These are phyloP conservation scores for Nelumbo lutea DNA, from an alignment of 164 flowering plant genomes.

Conservation along the genomic window DNA sequence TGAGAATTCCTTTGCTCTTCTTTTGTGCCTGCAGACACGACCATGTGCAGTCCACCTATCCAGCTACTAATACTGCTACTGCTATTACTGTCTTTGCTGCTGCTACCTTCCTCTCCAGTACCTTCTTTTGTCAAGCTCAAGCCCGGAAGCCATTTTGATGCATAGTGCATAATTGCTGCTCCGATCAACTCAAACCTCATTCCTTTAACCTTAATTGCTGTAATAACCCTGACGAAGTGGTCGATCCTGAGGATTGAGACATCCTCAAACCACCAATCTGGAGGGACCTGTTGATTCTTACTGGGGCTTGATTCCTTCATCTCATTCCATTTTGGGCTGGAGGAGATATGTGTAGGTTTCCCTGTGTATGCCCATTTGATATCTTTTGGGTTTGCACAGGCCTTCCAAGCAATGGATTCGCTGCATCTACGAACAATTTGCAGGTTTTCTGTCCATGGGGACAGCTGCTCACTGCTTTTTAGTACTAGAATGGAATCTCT, in stretches of 20 bases:
- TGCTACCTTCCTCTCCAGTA: slow-evolving; percentile 31
- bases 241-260: slow-evolving; percentile 73
- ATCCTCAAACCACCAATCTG: slow-evolving; percentile 97
- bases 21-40: slow-evolving; percentile 46
- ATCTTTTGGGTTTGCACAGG: slow-evolving; percentile 79
- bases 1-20: slow-evolving; percentile 52
- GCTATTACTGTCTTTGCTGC: slow-evolving; percentile 24
- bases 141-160: slow-evolving; percentile 78
- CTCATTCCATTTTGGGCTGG: slow-evolving; percentile 65
- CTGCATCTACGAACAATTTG: slow-evolving; percentile 81
- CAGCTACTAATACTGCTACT: slow-evolving; percentile 28
- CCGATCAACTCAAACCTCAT: slow-evolving; percentile 82
- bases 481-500: slow-evolving; percentile 75
- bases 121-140: slow-evolving; percentile 55
- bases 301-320: slow-evolving; percentile 60
- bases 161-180: slow-evolving; percentile 76
- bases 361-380: slow-evolving; percentile 75
- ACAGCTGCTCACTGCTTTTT: slow-evolving; percentile 72
- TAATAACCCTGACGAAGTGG: slow-evolving; percentile 82
- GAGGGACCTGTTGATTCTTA: slow-evolving; percentile 52
- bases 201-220: slow-evolving; percentile 85
- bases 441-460: slow-evolving; percentile 84
- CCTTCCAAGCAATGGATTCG: slow-evolving; percentile 93
- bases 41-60: slow-evolving; percentile 87
- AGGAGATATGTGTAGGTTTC: slow-evolving; percentile 35